Evolutionary conservation across 2,329 filamentous ascomycete species (phyloP).

Genomic region (Aspergillus sclerotialis): DNA sequence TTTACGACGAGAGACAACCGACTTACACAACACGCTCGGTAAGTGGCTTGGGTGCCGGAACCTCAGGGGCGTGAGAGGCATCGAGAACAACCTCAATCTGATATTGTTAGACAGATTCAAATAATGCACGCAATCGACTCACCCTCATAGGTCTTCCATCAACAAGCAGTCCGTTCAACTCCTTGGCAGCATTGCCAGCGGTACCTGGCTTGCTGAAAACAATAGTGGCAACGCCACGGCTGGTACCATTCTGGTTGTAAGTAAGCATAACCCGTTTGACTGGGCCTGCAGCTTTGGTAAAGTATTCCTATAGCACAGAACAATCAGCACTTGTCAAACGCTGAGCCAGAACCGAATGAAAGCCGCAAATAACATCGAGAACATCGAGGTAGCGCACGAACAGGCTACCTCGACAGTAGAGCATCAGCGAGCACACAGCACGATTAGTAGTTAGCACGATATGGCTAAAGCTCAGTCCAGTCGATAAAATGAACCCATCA

Average conservation of each 20-base stretch:
- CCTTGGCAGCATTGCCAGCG: constrained; percentile 74
- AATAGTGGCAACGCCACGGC: constrained; percentile 87
- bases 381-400: constrained; percentile 16
- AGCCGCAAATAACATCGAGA: constrained; percentile 19
- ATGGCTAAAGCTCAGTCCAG: no score
- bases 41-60: constrained; percentile 64
- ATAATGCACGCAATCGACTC: constrained; percentile 18
- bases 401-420: constrained; percentile 24
- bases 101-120: constrained; percentile 9
- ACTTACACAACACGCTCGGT: constrained; percentile 74
- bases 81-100: constrained; percentile 89
- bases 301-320: constrained; percentile 78
- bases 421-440: constrained; percentile 56
- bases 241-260: constrained; percentile 86
- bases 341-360: constrained; percentile 15
- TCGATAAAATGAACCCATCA: no score
- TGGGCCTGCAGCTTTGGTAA: constrained; percentile 74
- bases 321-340: constrained; percentile 38
- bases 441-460: constrained; percentile 30
- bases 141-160: constrained; percentile 90
- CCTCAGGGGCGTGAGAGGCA: constrained; percentile 62
- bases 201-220: constrained; percentile 74
- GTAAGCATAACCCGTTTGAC: constrained; percentile 88
- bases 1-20: background rate
- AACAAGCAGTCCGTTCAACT: constrained; percentile 81